Percentiles rank a stretch among this genome's conserved stretches.
phyloP scores from a whole-genome alignment of 176 grass and related monocot species.

The maize (Zea mays) region Zm-B73-REFERENCE-NAM-5.0 NC_050099.1:239234501-239235000 shows the following conservation, averaged over 20 bases:
- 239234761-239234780: constrained; percentile 87
- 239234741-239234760: constrained; percentile 90
- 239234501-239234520: not conserved
- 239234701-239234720: constrained; percentile 60
- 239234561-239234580: not conserved
- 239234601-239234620: not conserved
- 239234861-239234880: constrained; percentile 84
- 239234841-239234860: constrained; percentile 69
- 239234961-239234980: constrained; percentile 75
- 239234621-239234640: not conserved
- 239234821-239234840: constrained; percentile 85
- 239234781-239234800: constrained; percentile 81
- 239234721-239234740: constrained; percentile 84
- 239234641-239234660: not conserved
- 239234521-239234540: not conserved
- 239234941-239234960: constrained; percentile 68
- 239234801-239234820: constrained; percentile 85
- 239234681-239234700: not conserved
- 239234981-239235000: constrained; percentile 76
- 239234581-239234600: not conserved
- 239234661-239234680: not conserved
- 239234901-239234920: constrained; percentile 88
- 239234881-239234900: constrained; percentile 81
- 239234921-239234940: constrained; percentile 79
- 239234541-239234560: not conserved